Base-by-base conservation (phyloP, 495 filamentous ascomycete species). In the Aspergillus bridgeri region DNA sequence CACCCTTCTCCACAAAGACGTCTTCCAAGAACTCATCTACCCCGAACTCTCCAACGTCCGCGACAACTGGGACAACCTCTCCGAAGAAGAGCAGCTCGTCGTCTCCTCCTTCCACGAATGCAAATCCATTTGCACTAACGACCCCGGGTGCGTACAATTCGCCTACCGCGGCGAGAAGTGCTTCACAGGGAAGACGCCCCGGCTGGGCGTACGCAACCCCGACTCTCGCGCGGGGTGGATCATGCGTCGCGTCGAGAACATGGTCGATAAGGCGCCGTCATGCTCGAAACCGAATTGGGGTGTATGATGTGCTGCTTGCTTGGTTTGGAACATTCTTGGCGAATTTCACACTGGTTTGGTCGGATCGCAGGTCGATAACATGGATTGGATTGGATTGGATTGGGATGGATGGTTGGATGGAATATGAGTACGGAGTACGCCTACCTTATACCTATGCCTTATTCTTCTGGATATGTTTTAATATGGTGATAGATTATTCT, bases 31-130 rank as follows among this genome's bases (percentile, higher is more conserved):
- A 68, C 68, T 67, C 56, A 66, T 79, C 53, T 72, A 66, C 56
- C 75, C 72, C 20, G 65, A 71, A 58, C 68, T 75, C 52, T 64
- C 63, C 22, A 50, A 64, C 5, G 54, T 65, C 21, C 67, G 74
- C 21, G 52, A 67, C 9, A 65, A 65, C 56, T 81, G 78, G 78
- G 76, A 81, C 60, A 81, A 81, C 55, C 60, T 76, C 6, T 68
- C 71, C 33, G 57, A 63, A 63, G 63, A 77, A n/a, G 69, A 73
- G 45, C 69, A 75, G 15, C 60, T 65, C 5, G 45, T 60, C 50
- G 63, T 70, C 4, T 52, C 62, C 47, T 64, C 60, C 21, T 69
- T 74, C 55, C 63, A 71, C 21, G 74, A 74, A 19, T 79, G 76
- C 46, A 67, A 71, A 27, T 48, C 59, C 7, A 42, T 70, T 43